Conservation (phyloP, 164 flowering plant species). For the Liquidambar formosana region DNA sequence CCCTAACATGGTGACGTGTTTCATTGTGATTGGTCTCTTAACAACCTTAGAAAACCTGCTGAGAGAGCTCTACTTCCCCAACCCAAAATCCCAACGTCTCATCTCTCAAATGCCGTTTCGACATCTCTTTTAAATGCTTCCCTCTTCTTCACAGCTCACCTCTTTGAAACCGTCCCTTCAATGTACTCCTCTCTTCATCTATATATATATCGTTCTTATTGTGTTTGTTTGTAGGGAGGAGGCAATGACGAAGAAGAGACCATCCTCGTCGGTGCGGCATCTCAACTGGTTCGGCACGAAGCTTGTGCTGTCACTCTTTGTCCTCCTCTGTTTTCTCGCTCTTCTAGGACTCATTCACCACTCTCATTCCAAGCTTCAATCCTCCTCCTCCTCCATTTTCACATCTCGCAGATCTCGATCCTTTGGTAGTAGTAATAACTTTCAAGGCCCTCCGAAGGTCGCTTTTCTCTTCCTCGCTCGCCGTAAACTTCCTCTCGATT, state of each 20-base stretch:
- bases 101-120: constrained; percentile 2
- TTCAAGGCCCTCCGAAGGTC: constrained; percentile 9
- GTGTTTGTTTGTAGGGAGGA: background rate
- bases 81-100: background rate
- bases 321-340: constrained; percentile 3
- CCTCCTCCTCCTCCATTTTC: too few relatives aligned
- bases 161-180: background rate
- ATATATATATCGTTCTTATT: background rate
- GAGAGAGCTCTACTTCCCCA: background rate
- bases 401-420: background rate
- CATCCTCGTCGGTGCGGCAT: background rate
- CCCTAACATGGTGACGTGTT: background rate
- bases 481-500: constrained; percentile 16
- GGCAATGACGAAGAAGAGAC: background rate
- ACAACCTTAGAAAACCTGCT: background rate
- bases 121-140: background rate
- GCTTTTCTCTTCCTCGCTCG: constrained; percentile 21
- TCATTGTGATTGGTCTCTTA: background rate
- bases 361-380: background rate
- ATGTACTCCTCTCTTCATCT: background rate
- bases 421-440: too few relatives aligned
- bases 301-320: background rate
- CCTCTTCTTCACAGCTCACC: background rate
- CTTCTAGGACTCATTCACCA: background rate
- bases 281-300: background rate